Percentiles rank a stretch among this genome's conserved stretches.
Evolutionary conservation across 352 stramenopile species (phyloP).

Genomic region (Globisporangium spiculum): DNA sequence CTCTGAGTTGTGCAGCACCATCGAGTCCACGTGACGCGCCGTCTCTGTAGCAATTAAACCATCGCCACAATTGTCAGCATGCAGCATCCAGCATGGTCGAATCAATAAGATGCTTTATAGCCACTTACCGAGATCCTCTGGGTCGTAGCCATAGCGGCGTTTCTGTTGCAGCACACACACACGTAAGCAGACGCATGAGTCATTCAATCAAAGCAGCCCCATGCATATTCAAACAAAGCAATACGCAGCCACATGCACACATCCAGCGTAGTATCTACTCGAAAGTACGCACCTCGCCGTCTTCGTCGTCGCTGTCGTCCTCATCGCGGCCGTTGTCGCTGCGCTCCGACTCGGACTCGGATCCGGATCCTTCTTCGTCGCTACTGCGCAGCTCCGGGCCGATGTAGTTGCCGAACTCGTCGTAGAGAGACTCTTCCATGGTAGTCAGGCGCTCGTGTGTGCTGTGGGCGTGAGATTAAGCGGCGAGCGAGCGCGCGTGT

Average conservation of each 20-base stretch:
- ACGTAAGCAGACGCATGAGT: not conserved
- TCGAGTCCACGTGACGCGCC: constrained; percentile 36
- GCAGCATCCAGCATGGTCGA: not conserved
- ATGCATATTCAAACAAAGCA: not conserved
- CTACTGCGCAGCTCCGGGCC: constrained; percentile 93
- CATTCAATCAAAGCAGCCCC: not conserved
- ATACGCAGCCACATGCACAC: not conserved
- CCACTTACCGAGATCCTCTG: constrained; percentile 18
- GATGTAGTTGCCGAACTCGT: constrained; percentile 99
- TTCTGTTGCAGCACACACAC: constrained; percentile 1
- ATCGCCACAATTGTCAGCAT: not conserved
- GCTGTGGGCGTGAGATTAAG: not conserved
- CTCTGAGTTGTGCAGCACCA: constrained; percentile 44
- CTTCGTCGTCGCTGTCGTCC: constrained; percentile 50
- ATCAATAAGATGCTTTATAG: not conserved
- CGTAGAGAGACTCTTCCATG: constrained; percentile 97
- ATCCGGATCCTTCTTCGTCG: constrained; percentile 61
- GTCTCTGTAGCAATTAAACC: constrained; percentile 10
- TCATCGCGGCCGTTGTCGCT: constrained; percentile 13
- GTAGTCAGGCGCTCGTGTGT: not conserved
- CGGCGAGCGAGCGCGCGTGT: not conserved
- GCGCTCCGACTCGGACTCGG: constrained; percentile 46
- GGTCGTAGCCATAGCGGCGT: constrained; percentile 18
- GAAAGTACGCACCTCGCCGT: constrained; percentile 17
- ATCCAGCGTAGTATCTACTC: not conserved